Evolutionary conservation across 2,329 filamentous ascomycete species (phyloP).

Genomic region (Cladophialophora carrionii): DNA sequence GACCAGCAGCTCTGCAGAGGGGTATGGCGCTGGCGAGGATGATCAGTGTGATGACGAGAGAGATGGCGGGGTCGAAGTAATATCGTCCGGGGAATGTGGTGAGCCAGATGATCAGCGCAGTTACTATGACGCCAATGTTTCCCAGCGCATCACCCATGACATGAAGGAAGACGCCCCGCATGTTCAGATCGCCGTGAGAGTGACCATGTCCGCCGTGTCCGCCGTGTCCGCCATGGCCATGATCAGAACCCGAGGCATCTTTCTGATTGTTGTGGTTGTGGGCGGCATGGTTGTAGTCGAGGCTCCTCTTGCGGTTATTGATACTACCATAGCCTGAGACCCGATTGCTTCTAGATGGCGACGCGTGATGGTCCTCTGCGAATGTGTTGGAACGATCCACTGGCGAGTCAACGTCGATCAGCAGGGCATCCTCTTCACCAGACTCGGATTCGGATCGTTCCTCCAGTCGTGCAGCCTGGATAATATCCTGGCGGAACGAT

Average conservation of each 20-base stretch:
- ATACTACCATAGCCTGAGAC: constrained; percentile 33
- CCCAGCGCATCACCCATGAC: constrained; percentile 57
- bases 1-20: constrained; percentile 58
- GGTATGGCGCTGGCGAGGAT: constrained; percentile 60
- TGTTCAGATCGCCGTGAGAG: constrained; percentile 87
- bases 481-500: constrained; percentile 89
- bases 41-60: constrained; percentile 85
- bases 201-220: constrained; percentile 72
- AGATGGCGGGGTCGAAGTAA: constrained; percentile 91
- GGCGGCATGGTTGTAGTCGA: constrained; percentile 59
- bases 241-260: constrained; percentile 50
- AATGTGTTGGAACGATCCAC: constrained; percentile 40
- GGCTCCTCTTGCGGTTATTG: constrained; percentile 39
- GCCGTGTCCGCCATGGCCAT: constrained; percentile 63
- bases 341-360: constrained; percentile 39
- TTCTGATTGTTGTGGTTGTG: constrained; percentile 83
- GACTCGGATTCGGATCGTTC: constrained; percentile 57
- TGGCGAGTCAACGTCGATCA: constrained; percentile 42
- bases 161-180: constrained; percentile 74
- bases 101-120: constrained; percentile 87
- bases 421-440: constrained; percentile 44
- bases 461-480: constrained; percentile 72
- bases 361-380: constrained; percentile 18
- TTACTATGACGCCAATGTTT: constrained; percentile 56
- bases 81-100: constrained; percentile 77